A percentile compares a stretch with the other conserved stretches of the same genome.
phyloP scores from a whole-genome alignment of 129 eudicot genomes.

The Calendula officinalis region DNA sequence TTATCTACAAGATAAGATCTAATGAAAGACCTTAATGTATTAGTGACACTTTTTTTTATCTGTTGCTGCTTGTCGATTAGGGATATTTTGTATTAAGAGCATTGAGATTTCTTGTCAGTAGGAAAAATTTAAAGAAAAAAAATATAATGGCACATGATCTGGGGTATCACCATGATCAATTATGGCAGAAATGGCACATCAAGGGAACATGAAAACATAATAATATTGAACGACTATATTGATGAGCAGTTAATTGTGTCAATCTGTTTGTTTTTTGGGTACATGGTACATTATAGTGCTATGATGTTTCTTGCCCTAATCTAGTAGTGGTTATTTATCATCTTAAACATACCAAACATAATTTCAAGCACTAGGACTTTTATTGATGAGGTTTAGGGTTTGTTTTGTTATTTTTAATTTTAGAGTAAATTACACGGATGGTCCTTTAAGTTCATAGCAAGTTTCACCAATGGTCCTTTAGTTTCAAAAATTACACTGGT shows the following conservation, averaged over 20 bases:
- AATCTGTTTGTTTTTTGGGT: not conserved
- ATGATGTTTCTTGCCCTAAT: not conserved
- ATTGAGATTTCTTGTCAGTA: not conserved
- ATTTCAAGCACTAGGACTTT: too few species aligned
- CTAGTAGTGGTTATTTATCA: not conserved
- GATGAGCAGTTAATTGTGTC: not conserved
- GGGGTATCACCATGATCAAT: not conserved
- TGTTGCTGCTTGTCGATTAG: not conserved
- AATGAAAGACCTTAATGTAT: slow-evolving; percentile 18
- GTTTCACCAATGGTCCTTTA: too few species aligned
- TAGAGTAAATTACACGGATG: too few species aligned
- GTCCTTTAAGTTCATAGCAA: too few species aligned
- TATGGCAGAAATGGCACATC: not conserved
- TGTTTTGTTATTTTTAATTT: too few species aligned
- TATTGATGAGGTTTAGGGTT: too few species aligned
- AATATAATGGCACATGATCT: not conserved
- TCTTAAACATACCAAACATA: not conserved
- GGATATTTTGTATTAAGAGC: not conserved
- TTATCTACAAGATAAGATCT: slow-evolving; percentile 40
- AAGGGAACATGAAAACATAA: slow-evolving; percentile 8
- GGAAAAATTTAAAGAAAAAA: not conserved
- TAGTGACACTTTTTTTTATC: not conserved
- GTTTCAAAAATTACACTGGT: too few species aligned
- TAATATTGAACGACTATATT: not conserved
- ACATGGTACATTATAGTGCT: slow-evolving; percentile 1